Base-by-base conservation (phyloP, 805 yeast species). In the Wickerhamiella vanderwaltii region DNA sequence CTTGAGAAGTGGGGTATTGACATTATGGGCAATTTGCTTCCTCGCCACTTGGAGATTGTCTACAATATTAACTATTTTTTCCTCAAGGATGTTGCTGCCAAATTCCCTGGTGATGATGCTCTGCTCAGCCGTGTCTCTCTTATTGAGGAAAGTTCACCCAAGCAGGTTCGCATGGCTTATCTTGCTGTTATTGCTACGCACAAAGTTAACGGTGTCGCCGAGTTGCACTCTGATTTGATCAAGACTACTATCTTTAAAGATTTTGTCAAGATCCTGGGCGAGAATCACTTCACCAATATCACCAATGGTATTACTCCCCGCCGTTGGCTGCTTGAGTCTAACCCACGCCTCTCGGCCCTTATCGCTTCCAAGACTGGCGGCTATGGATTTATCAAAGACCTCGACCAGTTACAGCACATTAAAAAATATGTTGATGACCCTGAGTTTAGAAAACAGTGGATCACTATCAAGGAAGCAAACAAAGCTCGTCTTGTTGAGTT, bases 241-340 rank as follows among this genome's bases (percentile, higher is more conserved):
- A 80, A 73, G 60, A 82, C 91, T 24, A 84, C 95, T 4, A 82
- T 86, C 51, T 86, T 86, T 65, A 78, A 78, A 59, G 95, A 87
- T 62, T 86, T 86, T 58, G 96, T 86, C 43, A 71, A 70, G 47
- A 70, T 86, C 28, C 86, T 73, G 53, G 96, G 96, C 38, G 55
- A 69, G 17, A 83, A 82, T 48, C 83, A 81, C 63, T 86, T 86
- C 63, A 82, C 83, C 40, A 86, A 86, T 55, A 95, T 86, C 47
- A 86, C 96, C 38, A 86, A 86, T 61, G 96, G 96, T 65, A 77
- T 86, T 57, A 86, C 96, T 2, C 95, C 95, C 52, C 77, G 96
- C 70, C 78, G 96, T 65, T 86, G 96, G 96, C 72, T 86, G 58
- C 78, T 76, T 59, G 94, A 86, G 65, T 94, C 95, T 39, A 87